Conservation (phyloP, 2,329 filamentous ascomycete genomes). For the Pyrenophora seminiperda region DNA sequence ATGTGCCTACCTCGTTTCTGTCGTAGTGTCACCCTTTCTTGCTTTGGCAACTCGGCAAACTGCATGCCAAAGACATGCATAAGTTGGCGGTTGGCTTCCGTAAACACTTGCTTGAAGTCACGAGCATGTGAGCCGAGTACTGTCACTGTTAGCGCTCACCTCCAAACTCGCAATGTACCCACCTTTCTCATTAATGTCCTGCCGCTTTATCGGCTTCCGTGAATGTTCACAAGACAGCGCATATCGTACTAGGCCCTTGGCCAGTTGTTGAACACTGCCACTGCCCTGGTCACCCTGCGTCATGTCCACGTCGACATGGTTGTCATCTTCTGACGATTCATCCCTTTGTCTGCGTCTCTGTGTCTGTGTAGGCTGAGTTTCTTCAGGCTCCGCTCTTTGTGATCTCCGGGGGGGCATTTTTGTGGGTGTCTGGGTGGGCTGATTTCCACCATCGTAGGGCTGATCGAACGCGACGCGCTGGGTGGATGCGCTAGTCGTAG, state of each 20-base stretch:
- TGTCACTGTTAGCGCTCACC: conserved; percentile 19
- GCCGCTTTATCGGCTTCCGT: conserved; percentile 61
- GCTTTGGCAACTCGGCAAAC: conserved; percentile 78
- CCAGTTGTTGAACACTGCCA: conserved; percentile 52
- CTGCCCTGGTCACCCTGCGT: conserved; percentile 23
- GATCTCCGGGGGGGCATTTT: conserved; percentile 13
- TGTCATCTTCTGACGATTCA: conserved; percentile 29
- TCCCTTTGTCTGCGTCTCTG: conserved; percentile 23
- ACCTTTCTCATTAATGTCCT: conserved; percentile 62
- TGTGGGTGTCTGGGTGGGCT: background rate
- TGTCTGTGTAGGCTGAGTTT: conserved; percentile 24
- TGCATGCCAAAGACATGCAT: conserved; percentile 85
- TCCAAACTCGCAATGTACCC: background rate
- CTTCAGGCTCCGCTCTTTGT: conserved; percentile 14
- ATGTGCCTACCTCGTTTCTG: conserved; percentile 72
- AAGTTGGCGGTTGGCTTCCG: conserved; percentile 74
- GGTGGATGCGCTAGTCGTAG: conserved; percentile 9
- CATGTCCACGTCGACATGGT: conserved; percentile 24
- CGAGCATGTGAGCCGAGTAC: conserved; percentile 73
- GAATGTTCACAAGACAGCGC: conserved; percentile 66
- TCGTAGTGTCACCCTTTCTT: conserved; percentile 79
- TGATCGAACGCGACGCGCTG: conserved; percentile 25
- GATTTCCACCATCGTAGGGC: conserved; percentile 14
- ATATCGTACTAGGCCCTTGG: conserved; percentile 66
- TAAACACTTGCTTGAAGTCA: conserved; percentile 78